Base-by-base conservation (phyloP, 2,329 filamentous ascomycete species). In the Phyllosticta citribraziliensis region DNA sequence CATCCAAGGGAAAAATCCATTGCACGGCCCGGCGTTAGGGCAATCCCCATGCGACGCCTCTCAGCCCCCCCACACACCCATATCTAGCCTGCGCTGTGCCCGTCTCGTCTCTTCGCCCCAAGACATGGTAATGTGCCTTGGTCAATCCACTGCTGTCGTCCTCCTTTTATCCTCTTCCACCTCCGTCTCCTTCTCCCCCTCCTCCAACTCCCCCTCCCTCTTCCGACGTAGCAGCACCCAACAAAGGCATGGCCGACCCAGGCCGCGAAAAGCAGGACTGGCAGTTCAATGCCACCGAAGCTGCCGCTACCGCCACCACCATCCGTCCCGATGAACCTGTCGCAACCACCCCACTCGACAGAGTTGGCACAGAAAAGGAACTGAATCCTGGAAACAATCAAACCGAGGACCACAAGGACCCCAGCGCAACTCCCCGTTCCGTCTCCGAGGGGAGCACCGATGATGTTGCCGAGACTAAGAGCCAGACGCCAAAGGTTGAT, bases 281-380 rank as follows among this genome's bases (percentile, higher is more conserved):
- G 63, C 68, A 67, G 20, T n/a, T 47, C 40, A 47, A 47, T 47
- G 64, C 73, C 14, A 69, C 66, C 52, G 74, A 76, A 60, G 69
- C 69, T 3, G 68, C 74, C 33, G 72, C 67, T 2, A 71, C 71
- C 58, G 68, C 68, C 51, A 60, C 70, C 56, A 65, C 67, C 50
- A 70, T 70, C 5, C 53, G 20, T 30, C 68, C 75, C 51, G 69
- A 73, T 52, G 74, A 75, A 65, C 73, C 77, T 27, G 72, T 78
- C 56, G 72, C 72, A 52, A 72, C 73, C 47, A 73, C 74, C 63
- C 70, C 73, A 10, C 56, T 73, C 52, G 72, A 74, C 59, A 66
- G 67, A 20, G 71, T 73, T 20, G 68, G 65, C 20, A 69, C 69
- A 5, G 17, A 65, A 64, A 47, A 22, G 9, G 5, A 52, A 24